These are phyloP conservation scores for Yarrowia divulgata DNA, from an alignment of 805 yeast genomes.

Conservation along the genomic window DNA sequence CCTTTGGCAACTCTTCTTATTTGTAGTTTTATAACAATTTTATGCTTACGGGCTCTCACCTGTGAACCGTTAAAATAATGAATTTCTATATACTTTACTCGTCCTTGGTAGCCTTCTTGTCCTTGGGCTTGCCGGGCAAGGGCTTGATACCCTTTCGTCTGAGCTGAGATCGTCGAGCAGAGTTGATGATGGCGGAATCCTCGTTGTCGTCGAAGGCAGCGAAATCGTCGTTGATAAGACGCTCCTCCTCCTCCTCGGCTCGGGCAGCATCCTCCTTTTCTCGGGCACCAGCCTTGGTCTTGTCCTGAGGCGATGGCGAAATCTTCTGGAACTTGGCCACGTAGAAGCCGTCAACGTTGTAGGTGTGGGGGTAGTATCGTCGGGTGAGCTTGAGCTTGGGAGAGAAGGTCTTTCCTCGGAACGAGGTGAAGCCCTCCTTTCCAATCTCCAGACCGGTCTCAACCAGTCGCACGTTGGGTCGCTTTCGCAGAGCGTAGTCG, in stretches of 20 bases:
- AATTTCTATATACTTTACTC: slow-evolving; percentile 18
- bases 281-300: slow-evolving; percentile 83
- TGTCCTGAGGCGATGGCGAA: slow-evolving; percentile 84
- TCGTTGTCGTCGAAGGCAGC: slow-evolving; percentile 79
- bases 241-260: slow-evolving; percentile 68
- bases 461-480: slow-evolving; percentile 94
- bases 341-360: slow-evolving; percentile 97
- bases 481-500: slow-evolving; percentile 93
- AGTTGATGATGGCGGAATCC: slow-evolving; percentile 75
- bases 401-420: slow-evolving; percentile 90
- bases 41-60: neutral
- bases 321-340: slow-evolving; percentile 96
- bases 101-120: neutral
- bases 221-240: slow-evolving; percentile 84
- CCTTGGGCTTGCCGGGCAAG: slow-evolving; percentile 21
- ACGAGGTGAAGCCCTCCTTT: slow-evolving; percentile 92
- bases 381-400: slow-evolving; percentile 79
- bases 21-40: neutral
- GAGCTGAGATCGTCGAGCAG: slow-evolving; percentile 54
- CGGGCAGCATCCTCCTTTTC: slow-evolving; percentile 86
- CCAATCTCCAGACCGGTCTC: slow-evolving; percentile 94
- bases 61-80: slow-evolving; percentile 1
- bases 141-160: slow-evolving; percentile 50
- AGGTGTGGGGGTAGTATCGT: slow-evolving; percentile 97
- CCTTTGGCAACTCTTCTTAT: slow-evolving; percentile 63